phyloP scores from a whole-genome alignment of 257 asterid genomes.

The Lycium ferocissimum region DNA sequence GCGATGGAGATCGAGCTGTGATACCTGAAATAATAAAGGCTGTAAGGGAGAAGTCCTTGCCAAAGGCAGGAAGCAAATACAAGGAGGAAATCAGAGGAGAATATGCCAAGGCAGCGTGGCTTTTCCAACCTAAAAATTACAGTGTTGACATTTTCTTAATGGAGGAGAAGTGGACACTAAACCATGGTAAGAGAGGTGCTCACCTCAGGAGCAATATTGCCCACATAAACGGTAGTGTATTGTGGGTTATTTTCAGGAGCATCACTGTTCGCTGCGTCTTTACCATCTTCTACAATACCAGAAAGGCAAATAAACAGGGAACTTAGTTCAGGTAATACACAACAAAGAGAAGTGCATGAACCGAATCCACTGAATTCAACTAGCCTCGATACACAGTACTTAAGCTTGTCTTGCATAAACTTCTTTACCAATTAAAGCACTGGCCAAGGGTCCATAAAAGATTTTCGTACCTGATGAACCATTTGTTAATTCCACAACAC shows the following conservation, averaged over 20 bases:
- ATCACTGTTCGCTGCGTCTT: conserved; percentile 69
- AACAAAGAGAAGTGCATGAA: neutral
- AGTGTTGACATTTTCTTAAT: neutral
- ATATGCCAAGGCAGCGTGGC: neutral
- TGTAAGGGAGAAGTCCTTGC: neutral
- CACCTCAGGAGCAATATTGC: conserved; percentile 96
- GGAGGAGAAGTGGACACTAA: conserved; percentile 1
- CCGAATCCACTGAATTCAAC: conserved; percentile 15
- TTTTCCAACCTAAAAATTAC: neutral
- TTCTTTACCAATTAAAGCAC: neutral
- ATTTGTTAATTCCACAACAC: conserved; percentile 79
- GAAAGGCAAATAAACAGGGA: conserved; percentile 27
- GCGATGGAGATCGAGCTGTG: conserved; percentile 90
- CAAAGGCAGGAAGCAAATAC: conserved; percentile 26
- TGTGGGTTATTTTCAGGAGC: conserved; percentile 94
- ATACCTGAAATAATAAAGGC: conserved; percentile 54
- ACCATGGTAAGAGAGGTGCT: conserved; percentile 27
- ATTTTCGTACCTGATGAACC: conserved; percentile 68
- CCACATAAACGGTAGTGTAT: conserved; percentile 88
- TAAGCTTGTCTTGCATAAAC: neutral
- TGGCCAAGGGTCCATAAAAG: neutral
- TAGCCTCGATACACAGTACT: neutral
- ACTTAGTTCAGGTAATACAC: neutral
- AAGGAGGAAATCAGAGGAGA: neutral
- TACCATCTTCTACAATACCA: conserved; percentile 72